Evolutionary conservation across 805 yeast species (phyloP).

Genomic region (Isabelozyma rhagii): DNA sequence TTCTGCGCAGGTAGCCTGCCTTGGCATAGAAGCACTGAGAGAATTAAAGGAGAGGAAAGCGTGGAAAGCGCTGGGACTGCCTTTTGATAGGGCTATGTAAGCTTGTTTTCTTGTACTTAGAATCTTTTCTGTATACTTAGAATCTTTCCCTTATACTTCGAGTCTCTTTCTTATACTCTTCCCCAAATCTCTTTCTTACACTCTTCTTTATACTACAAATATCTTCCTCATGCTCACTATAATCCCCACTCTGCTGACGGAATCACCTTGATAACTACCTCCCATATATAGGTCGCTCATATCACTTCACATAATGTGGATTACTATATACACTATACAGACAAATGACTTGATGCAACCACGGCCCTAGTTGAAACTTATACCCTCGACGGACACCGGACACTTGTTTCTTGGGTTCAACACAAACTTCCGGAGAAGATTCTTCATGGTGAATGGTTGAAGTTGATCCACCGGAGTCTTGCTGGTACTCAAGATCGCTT

Average conservation of each 20-base stretch:
- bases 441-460: constrained; percentile 54
- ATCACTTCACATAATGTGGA: neutral
- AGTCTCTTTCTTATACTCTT: no score
- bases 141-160: no score
- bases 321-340: neutral
- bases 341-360: neutral
- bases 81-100: no score
- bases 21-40: no score
- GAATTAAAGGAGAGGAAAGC: no score
- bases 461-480: constrained; percentile 5
- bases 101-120: no score
- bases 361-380: neutral
- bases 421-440: constrained; percentile 65
- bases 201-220: no score
- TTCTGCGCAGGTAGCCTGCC: no score
- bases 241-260: neutral
- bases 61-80: no score
- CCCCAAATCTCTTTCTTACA: no score
- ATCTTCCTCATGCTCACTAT: no score
- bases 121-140: no score
- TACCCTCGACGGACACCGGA: constrained; percentile 11
- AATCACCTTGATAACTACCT: neutral
- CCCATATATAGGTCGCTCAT: neutral
- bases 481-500: constrained; percentile 14
- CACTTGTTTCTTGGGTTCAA: constrained; percentile 29